These are phyloP conservation scores for Colletotrichum coccodes DNA, from an alignment of 2,329 filamentous ascomycete genomes.

Conservation along the genomic window DNA sequence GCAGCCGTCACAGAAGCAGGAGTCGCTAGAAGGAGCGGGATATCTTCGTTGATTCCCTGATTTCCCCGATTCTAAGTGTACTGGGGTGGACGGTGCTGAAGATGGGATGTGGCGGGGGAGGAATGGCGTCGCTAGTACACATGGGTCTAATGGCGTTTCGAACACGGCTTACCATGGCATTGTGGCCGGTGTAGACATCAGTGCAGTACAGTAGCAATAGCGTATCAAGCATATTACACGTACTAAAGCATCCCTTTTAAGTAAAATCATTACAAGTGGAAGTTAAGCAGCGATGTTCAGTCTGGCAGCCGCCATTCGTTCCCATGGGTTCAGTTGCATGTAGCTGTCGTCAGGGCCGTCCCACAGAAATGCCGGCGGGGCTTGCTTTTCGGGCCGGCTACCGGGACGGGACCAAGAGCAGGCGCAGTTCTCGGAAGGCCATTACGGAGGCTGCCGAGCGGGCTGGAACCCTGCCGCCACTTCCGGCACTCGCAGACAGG, in stretches of 20 bases:
- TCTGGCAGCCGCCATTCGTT: background rate
- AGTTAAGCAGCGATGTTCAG: background rate
- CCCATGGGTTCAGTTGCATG: too few species aligned
- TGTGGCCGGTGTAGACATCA: background rate
- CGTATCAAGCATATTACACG: too few species aligned
- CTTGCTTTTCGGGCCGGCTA: background rate
- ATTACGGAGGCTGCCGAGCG: background rate
- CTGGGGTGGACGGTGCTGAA: background rate
- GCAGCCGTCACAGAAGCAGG: constrained; percentile 21
- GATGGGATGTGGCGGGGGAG: background rate
- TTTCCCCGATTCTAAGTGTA: background rate
- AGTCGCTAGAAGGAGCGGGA: constrained; percentile 18
- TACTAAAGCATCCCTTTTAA: background rate
- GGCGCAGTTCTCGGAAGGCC: background rate
- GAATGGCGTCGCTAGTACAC: background rate
- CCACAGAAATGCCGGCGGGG: too few species aligned
- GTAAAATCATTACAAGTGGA: background rate
- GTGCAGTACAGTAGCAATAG: background rate
- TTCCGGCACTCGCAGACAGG: too few species aligned
- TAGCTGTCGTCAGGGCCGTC: too few species aligned
- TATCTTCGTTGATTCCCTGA: background rate
- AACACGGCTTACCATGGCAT: background rate
- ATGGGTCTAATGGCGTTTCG: background rate
- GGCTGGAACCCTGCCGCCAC: background rate
- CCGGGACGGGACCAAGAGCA: background rate